Evolutionary conservation across 2,329 filamentous ascomycete species (phyloP), one percentile per base, ranked within the genome.

Genomic region (Diplodia seriata): DNA sequence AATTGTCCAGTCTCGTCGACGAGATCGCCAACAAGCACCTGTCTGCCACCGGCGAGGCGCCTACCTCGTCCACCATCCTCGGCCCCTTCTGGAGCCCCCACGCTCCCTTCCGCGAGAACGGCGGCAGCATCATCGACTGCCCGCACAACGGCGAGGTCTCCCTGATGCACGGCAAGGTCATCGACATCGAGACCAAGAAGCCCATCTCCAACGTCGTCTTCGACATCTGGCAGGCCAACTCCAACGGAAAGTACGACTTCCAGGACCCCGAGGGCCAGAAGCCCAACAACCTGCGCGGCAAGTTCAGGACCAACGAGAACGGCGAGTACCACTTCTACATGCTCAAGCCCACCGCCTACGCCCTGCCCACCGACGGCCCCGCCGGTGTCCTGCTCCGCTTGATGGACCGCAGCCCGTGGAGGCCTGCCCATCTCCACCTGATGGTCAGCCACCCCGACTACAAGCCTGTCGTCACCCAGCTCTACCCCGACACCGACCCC

Each of bases 41-140:
- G 75, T 86, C 87, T 71, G 87, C 90, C 68, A 84, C 85, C 68
- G 83, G 84, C 75, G 80, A 86, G 70, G 82, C 85, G 69, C 89
- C 90, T 56, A 92, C 90, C n/a, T 91, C 89, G 3, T 90, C 89
- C 70, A 86, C 90, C 69, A 93, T 93, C 74, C 88, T 93, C 69
- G 90, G 90, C 2, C 90, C 90, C 71, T 92, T 93, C 85, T 93
- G 90, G 90, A 90, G 87, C 12, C 90, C 90, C 73, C 85, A 91
- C 73, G 89, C 90, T 1, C 90, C 90, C 38, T 91, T 91, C 86
- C 87, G 90, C 55, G 83, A 88, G 47, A 84, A 87, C 72, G 90
- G 90, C 71, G 85, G 82, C 75, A 84, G 81, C 77, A 90, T 92
- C 77, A 89, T 92, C 74, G 87, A 89, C 76, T 80, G 89, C 77